Evolutionary conservation across 768 basidiomycete genomes (phyloP), one percentile per base, ranked within the genome.

Genomic region (Tricholoma saponaceum): DNA sequence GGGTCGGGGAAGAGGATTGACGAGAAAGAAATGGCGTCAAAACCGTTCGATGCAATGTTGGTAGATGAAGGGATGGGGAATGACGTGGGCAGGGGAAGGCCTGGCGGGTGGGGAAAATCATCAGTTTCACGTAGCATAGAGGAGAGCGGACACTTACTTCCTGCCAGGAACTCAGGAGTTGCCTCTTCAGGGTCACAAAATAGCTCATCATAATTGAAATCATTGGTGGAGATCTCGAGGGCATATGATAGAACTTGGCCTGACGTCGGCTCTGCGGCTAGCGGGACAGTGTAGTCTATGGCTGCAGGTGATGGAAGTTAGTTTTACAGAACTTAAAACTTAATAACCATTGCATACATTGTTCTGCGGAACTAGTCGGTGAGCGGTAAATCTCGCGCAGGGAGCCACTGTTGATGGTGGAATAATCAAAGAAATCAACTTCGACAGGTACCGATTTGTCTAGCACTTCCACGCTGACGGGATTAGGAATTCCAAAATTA

Each of bases 361-460:
- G 51, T 52, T 52, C 28, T 18, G 18, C 28, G 28, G 16, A 52
- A 35, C 18, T 5, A 20, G n/a, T 16, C 23, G 33, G 35, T 2
- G 35, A 20, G 51, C 25, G 30, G 4, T 26, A 47, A 30, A 16
- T n/a, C 7, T 50, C 23, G 13, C 4, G 26, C 26, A 28, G 26
- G 3, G 47, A 16, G 16, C 47, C 26, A 18, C 16, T 18, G 33
- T 52, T 60, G 7, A 69, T 56, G 6, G 47, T 54, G 0, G 72
- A 66, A 3, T 66, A 62, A 7, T 64, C 56, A 37, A 72, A 72
- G 50, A 75, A n/a, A 10, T 71, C 64, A 3, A 77, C 63, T 47
- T 77, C 70, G 58, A 72, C 60, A 0, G 56, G 68, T 3, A 61
- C 9, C 0, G 61, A 66, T 0, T 52, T 25, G 28, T 76, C 70